Percentiles rank a stretch among this genome's conserved stretches.
phyloP scores from a whole-genome alignment of 352 stramenopile species.

The Saprolegnia diclina region DNA sequence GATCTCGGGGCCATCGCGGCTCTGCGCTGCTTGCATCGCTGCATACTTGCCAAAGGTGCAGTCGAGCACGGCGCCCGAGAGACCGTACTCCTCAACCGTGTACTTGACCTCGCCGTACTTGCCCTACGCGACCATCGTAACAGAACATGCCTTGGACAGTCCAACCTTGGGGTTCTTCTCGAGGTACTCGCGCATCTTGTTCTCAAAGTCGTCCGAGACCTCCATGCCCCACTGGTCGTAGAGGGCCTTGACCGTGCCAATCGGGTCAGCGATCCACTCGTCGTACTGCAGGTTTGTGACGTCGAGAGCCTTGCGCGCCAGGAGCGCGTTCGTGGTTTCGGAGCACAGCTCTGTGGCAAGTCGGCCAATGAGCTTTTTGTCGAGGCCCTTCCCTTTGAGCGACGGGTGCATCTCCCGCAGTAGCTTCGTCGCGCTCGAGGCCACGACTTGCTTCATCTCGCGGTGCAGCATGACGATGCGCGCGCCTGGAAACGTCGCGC shows the following conservation, averaged over 20 bases:
- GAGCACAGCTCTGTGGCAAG: conserved; percentile 18
- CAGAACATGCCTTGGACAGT: neutral
- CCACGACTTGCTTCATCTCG: conserved; percentile 21
- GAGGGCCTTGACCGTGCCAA: conserved; percentile 21
- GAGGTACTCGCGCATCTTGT: conserved; percentile 18
- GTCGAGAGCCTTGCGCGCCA: conserved; percentile 7
- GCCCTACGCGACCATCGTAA: neutral
- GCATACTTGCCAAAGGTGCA: conserved; percentile 20
- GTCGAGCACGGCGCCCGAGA: conserved; percentile 4
- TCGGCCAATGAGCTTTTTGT: conserved; percentile 20
- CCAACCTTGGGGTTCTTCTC: conserved; percentile 26
- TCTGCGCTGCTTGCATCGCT: neutral
- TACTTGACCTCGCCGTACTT: conserved; percentile 24
- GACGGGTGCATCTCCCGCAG: conserved; percentile 18
- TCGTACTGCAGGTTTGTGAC: conserved; percentile 19
- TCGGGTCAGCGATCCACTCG: conserved; percentile 22
- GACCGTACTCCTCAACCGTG: conserved; percentile 15
- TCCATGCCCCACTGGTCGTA: conserved; percentile 23
- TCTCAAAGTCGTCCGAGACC: conserved; percentile 22
- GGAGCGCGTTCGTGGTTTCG: conserved; percentile 11
- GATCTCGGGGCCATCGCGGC: neutral
- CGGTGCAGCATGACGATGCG: conserved; percentile 22
- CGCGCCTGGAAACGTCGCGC: conserved; percentile 13
- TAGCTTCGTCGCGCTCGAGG: conserved; percentile 19
- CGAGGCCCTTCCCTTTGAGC: neutral